Evolutionary conservation across 208 protist genomes (phyloP).

Genomic region (Phytomonas sp.): DNA sequence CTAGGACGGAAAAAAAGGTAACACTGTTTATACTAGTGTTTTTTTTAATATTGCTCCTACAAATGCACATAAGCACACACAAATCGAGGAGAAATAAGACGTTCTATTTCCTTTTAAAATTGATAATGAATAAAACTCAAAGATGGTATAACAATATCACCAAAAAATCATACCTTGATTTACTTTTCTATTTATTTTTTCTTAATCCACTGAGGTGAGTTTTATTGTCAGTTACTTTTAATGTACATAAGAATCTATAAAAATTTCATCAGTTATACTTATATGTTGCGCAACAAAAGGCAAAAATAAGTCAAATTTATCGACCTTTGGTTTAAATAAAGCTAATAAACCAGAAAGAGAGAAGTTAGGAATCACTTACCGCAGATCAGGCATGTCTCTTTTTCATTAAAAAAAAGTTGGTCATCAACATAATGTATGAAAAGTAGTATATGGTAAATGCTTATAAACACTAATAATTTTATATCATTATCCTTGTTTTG

Average conservation of each 20-base stretch:
- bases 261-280: neutral
- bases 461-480: neutral
- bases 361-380: neutral
- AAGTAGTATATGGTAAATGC: neutral
- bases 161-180: too few relatives aligned
- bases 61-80: slow-evolving; percentile 14
- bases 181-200: too few relatives aligned
- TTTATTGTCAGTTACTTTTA: too few relatives aligned
- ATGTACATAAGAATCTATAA: neutral
- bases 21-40: neutral
- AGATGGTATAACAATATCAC: neutral
- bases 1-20: neutral
- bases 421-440: slow-evolving; percentile 1
- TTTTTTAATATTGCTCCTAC: slow-evolving; percentile 1
- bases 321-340: neutral
- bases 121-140: slow-evolving; percentile 10
- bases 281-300: neutral
- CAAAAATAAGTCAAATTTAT: neutral
- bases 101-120: neutral
- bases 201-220: too few relatives aligned
- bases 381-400: neutral
- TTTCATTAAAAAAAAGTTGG: neutral
- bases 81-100: slow-evolving; percentile 6
- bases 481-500: neutral
- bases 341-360: neutral